Evolutionary conservation across 2,329 filamentous ascomycete species (phyloP).

Genomic region (Sporothrix globosa): DNA sequence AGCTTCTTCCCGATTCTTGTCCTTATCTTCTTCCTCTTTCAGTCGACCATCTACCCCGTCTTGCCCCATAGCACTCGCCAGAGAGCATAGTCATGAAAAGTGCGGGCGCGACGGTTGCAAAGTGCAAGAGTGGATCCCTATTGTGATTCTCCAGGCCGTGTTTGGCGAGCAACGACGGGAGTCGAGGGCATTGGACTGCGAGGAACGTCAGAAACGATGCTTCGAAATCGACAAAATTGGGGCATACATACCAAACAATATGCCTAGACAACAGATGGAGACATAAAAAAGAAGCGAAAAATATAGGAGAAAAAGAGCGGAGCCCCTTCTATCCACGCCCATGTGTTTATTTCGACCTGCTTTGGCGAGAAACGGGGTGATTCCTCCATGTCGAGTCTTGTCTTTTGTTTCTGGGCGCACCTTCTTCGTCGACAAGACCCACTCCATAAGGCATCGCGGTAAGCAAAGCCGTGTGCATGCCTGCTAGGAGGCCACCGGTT

Average conservation of each 20-base stretch:
- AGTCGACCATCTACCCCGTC: conserved; percentile 2
- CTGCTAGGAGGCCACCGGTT: conserved; percentile 15
- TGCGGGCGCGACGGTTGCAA: conserved; percentile 28
- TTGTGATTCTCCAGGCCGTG: conserved; percentile 25
- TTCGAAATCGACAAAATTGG: neutral
- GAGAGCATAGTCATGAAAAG: conserved; percentile 10
- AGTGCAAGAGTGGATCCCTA: conserved; percentile 24
- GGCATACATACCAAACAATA: too few relatives aligned
- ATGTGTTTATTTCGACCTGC: conserved; percentile 5
- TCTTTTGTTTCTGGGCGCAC: neutral
- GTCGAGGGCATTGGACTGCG: neutral
- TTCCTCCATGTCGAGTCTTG: neutral
- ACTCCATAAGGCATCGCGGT: conserved; percentile 30
- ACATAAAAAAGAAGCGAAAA: neutral
- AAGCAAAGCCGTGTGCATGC: conserved; percentile 24
- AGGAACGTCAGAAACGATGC: neutral
- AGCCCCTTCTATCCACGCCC: neutral
- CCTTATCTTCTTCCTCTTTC: neutral
- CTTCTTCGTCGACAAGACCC: conserved; percentile 7
- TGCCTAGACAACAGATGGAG: neutral
- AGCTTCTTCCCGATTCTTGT: neutral
- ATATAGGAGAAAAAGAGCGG: neutral
- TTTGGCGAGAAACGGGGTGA: conserved; percentile 26
- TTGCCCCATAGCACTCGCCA: conserved; percentile 1
- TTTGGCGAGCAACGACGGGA: neutral